Base-by-base conservation (phyloP, 2,329 filamentous ascomycete genomes). In the Phyllosticta citriasiana region DNA sequence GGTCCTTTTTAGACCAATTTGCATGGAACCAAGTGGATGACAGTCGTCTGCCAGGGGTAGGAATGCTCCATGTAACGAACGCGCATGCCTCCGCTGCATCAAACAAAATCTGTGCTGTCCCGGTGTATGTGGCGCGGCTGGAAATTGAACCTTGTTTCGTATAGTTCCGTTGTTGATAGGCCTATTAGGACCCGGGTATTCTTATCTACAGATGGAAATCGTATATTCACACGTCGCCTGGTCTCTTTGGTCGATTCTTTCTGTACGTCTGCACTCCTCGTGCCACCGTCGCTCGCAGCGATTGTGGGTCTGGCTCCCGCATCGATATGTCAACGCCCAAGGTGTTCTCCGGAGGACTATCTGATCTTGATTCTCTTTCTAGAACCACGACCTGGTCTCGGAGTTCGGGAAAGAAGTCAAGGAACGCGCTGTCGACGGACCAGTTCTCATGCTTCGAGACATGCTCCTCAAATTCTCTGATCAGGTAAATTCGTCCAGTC, bases 401-500 rank as follows among this genome's bases (percentile, higher is more conserved):
- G n/a, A 60, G 53, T 4, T 60, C 58, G 4, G 58, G 58, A 12
- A 60, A 60, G 12, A 26, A 4, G 14, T 60, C 27, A 10, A 60
- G 33, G 25, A 60, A 60, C 2, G 33, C 24, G 40, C 40, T 51
- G 7, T 27, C 58, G 14, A 60, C 58, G 1, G 58, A 52, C 58
- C 58, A 60, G 30, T 52, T 60, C n/a, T 27, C 51, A 4, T 27
- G 33, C 10, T 25, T 52, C 4, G 35, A 52, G 19, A 47, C 58
- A 26, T 60, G 58, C 3, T 56, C 53, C 5, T 52, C 16, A 26
- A 60, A 60, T 16, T 56, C n/a, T n/a, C 52, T 24, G 2, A 53
- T 60, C 53, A 60, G 30, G 25, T 60, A 60, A 22, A 60, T 25
- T 22, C 30, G 58, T 26, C 40, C 58, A 12, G 55, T 54, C 35